These are phyloP conservation scores for Geranomyces michiganensis DNA, from an alignment of 192 early-diverging fungal genomes.

Conservation along the genomic window DNA sequence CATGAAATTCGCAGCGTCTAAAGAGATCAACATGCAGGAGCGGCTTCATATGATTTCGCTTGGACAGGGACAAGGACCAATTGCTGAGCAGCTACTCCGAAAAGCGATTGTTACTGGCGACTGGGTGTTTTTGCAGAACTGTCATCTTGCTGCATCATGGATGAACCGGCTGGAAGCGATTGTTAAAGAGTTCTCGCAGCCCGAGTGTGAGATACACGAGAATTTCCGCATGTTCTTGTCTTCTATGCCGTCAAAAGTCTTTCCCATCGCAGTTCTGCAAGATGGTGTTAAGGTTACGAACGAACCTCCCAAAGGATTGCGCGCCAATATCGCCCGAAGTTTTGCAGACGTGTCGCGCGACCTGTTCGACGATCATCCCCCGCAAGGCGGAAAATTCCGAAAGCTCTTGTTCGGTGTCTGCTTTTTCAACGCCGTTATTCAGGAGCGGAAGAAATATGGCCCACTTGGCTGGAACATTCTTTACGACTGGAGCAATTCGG, in stretches of 20 bases:
- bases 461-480: constrained; percentile 66
- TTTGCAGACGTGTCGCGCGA: constrained; percentile 61
- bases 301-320: constrained; percentile 65
- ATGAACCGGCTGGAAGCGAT: constrained; percentile 58
- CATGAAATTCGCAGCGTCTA: constrained; percentile 59
- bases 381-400: constrained; percentile 57
- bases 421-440: constrained; percentile 69
- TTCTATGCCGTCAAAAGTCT: constrained; percentile 67
- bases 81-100: constrained; percentile 61
- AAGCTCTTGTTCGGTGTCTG: constrained; percentile 67
- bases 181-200: constrained; percentile 57
- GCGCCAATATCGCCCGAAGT: constrained; percentile 60
- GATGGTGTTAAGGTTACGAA: constrained; percentile 68
- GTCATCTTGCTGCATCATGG: constrained; percentile 66
- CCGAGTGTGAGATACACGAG: constrained; percentile 53
- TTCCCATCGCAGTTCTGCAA: constrained; percentile 61
- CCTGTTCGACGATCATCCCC: constrained; percentile 60
- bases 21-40: constrained; percentile 60
- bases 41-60: constrained; percentile 66
- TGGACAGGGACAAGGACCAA: constrained; percentile 65
- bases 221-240: constrained; percentile 63
- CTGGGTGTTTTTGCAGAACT: constrained; percentile 69
- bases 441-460: constrained; percentile 66
- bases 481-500: constrained; percentile 63
- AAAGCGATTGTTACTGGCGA: constrained; percentile 52